A percentile compares a stretch with the other conserved stretches of the same genome.
Conservation (phyloP, 2,329 filamentous ascomycete genomes). For the Apiospora aurea region DNA sequence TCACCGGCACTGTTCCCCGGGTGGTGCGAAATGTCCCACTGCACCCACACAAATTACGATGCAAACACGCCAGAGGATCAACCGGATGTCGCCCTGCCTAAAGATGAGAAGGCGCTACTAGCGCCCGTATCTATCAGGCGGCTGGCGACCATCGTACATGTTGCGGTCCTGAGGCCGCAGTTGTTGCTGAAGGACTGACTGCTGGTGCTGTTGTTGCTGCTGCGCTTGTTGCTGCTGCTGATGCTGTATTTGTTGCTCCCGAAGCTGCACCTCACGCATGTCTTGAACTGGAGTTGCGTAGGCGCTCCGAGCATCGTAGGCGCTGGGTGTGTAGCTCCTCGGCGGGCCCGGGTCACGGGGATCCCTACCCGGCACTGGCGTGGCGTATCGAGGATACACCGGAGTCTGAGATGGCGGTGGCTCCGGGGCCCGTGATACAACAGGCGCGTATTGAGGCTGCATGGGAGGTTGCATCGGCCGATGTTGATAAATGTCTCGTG, state of each 20-base stretch:
- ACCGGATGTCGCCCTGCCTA: not conserved
- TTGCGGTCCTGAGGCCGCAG: constrained; percentile 51
- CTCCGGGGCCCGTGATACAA: constrained; percentile 50
- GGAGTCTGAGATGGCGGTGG: constrained; percentile 48
- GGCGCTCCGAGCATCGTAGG: constrained; percentile 50
- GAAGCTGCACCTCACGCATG: constrained; percentile 46
- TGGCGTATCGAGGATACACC: constrained; percentile 52
- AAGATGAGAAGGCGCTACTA: constrained; percentile 34
- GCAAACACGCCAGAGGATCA: not conserved
- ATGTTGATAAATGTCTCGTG: constrained; percentile 38
- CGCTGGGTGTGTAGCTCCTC: constrained; percentile 55
- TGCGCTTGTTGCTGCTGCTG: constrained; percentile 28
- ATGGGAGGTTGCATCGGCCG: constrained; percentile 39
- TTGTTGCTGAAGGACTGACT: constrained; percentile 48
- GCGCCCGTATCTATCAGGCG: constrained; percentile 53
- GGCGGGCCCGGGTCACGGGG: constrained; percentile 52
- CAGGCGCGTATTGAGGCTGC: constrained; percentile 46
- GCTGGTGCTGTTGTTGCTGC: constrained; percentile 36
- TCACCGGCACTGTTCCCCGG: not conserved
- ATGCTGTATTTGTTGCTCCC: constrained; percentile 43
- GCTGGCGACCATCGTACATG: constrained; percentile 47
- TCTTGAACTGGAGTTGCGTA: constrained; percentile 44
- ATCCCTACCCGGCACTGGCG: constrained; percentile 48
- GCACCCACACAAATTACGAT: not conserved
- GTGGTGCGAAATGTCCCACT: not conserved